These are phyloP conservation scores for Durusdinium trenchii DNA, from an alignment of 73 alveolate species.

Conservation along the genomic window DNA sequence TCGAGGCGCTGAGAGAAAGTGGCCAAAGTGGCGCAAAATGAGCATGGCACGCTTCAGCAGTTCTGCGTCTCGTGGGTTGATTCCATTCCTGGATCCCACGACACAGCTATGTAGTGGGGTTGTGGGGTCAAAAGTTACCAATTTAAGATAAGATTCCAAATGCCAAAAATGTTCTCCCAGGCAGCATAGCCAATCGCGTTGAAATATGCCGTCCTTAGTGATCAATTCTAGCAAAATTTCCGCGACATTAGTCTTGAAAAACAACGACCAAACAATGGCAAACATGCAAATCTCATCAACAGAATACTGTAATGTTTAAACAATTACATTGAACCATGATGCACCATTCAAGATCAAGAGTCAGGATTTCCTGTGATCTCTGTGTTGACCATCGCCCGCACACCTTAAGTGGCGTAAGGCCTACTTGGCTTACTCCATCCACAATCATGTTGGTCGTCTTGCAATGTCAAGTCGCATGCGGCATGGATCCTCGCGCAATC, in stretches of 20 bases:
- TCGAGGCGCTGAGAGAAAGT: constrained; percentile 42
- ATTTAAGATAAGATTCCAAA: constrained; percentile 12
- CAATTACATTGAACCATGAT: not conserved
- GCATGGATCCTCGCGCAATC: constrained; percentile 72
- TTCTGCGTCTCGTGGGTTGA: constrained; percentile 63
- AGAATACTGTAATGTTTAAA: too few species aligned
- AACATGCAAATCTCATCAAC: not conserved
- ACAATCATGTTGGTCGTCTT: not conserved
- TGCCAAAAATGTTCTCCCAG: constrained; percentile 81
- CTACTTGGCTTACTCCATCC: not conserved
- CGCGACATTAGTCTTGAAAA: not conserved
- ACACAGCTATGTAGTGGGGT: not conserved
- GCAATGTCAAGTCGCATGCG: constrained; percentile 30
- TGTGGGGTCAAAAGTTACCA: not conserved
- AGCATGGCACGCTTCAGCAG: constrained; percentile 49
- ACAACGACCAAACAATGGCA: not conserved
- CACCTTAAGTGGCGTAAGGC: not conserved
- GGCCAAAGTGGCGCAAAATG: constrained; percentile 63
- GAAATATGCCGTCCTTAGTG: constrained; percentile 84
- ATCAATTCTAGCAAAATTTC: not conserved
- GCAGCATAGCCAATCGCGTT: constrained; percentile 81
- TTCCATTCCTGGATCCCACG: constrained; percentile 78
- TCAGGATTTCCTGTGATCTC: constrained; percentile 86
- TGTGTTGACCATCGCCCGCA: constrained; percentile 92
- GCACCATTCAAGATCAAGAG: not conserved